A percentile compares a stretch with the other conserved stretches of the same genome.
Conservation (phyloP, 306 rosid species). For the Luffa acutangula region DNA sequence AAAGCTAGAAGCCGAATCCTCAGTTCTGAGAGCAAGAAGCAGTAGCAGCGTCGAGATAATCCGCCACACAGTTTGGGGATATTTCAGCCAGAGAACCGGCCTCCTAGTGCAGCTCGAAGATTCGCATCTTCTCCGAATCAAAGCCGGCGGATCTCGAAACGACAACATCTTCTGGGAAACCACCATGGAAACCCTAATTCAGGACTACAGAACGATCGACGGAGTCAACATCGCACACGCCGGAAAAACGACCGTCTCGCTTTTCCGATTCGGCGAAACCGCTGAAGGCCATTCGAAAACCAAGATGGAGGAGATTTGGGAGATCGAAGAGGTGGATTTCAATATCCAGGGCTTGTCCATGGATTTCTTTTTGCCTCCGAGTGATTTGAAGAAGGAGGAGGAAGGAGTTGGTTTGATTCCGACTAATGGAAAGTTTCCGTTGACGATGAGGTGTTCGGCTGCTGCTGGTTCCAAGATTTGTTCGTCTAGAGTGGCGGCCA, state of each 20-base stretch:
- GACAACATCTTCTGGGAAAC: conserved; percentile 75
- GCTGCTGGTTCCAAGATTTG: conserved; percentile 36
- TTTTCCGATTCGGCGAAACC: conserved; percentile 58
- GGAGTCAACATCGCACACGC: conserved; percentile 65
- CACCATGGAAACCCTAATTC: conserved; percentile 61
- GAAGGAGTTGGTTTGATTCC: conserved; percentile 16
- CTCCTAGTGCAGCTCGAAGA: conserved; percentile 68
- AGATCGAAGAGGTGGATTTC: conserved; percentile 78
- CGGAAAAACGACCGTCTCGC: conserved; percentile 55
- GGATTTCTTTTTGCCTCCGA: conserved; percentile 81
- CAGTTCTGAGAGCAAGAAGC: conserved; percentile 56
- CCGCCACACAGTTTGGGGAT: conserved; percentile 80
- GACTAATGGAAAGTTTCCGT: conserved; percentile 31
- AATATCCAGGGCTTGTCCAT: conserved; percentile 64
- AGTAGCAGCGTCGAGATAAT: conserved; percentile 61
- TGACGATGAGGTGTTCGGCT: conserved; percentile 33
- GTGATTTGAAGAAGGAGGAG: conserved; percentile 60
- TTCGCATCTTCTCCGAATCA: conserved; percentile 68
- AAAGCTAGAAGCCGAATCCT: conserved; percentile 52
- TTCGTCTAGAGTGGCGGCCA: conserved; percentile 62
- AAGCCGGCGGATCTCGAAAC: conserved; percentile 23
- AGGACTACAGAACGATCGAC: conserved; percentile 58
- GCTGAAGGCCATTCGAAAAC: conserved; percentile 52
- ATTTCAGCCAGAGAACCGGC: conserved; percentile 87
- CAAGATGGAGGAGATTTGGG: conserved; percentile 80